A percentile compares a stretch with the other conserved stretches of the same genome.
Conservation (phyloP, 1,284 basidiomycete species). For the Tilletia caries region DNA sequence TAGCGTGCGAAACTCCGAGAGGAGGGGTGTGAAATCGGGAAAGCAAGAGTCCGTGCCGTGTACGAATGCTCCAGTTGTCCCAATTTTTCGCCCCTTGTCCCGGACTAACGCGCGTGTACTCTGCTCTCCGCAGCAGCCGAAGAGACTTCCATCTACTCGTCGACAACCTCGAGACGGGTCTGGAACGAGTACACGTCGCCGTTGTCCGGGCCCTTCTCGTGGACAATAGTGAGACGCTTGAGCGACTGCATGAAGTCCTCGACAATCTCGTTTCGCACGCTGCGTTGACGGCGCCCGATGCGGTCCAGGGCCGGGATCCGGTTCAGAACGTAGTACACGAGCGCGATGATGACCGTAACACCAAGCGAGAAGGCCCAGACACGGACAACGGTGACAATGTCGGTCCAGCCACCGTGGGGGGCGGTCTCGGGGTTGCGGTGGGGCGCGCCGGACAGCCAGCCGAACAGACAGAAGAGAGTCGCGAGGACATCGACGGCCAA, state of each 20-base stretch:
- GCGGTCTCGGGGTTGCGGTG: constrained; percentile 54
- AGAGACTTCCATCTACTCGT: constrained; percentile 47
- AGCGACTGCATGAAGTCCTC: constrained; percentile 61
- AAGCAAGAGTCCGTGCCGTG: no score
- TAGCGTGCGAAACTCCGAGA: no score
- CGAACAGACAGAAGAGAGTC: constrained; percentile 60
- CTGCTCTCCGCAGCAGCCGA: no score
- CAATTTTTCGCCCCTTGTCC: no score
- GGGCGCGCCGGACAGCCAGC: constrained; percentile 60
- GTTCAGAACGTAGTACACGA: constrained; percentile 57
- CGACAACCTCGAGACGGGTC: constrained; percentile 51
- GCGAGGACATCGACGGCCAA: constrained; percentile 60
- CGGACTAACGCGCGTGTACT: no score
- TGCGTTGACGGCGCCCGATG: constrained; percentile 57
- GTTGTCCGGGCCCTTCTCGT: constrained; percentile 54
- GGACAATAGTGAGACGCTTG: constrained; percentile 59
- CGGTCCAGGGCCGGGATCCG: constrained; percentile 58
- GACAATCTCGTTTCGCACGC: constrained; percentile 57
- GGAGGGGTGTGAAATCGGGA: no score
- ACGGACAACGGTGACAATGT: constrained; percentile 61
- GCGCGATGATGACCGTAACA: constrained; percentile 58
- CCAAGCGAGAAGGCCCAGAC: constrained; percentile 61
- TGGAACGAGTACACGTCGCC: constrained; percentile 50
- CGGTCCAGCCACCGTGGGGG: constrained; percentile 55
- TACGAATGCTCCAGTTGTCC: no score